These are phyloP conservation scores for Diaporthe helianthi DNA, from an alignment of 2,329 filamentous ascomycete species.

Conservation along the genomic window DNA sequence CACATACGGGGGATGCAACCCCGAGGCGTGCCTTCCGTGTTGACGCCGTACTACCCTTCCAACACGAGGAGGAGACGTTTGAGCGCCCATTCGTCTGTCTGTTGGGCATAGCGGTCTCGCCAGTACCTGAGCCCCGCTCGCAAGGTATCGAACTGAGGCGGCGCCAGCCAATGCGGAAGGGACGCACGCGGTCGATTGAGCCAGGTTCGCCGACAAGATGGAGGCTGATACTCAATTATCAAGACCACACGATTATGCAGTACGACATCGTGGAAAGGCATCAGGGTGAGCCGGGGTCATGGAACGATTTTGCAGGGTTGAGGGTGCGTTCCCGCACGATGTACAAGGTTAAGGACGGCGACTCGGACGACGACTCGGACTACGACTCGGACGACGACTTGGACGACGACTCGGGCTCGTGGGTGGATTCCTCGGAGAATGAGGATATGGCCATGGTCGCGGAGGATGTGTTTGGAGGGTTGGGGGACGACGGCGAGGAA, in stretches of 20 bases:
- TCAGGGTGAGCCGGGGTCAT: conserved; percentile 35
- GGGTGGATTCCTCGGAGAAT: neutral
- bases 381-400: neutral
- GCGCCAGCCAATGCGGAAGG: neutral
- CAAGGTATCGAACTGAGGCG: conserved; percentile 38
- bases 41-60: conserved; percentile 59
- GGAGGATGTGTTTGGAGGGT: neutral
- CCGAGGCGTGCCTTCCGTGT: conserved; percentile 56
- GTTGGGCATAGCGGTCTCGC: conserved; percentile 72
- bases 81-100: conserved; percentile 59
- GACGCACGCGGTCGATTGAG: neutral
- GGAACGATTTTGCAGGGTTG: conserved; percentile 21
- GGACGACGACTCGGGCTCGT: too few relatives aligned
- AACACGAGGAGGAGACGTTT: conserved; percentile 52
- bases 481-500: conserved; percentile 1
- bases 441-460: neutral
- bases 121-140: conserved; percentile 58
- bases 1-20: conserved; percentile 40
- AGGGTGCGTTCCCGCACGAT: neutral
- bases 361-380: neutral
- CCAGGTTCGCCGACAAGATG: conserved; percentile 56
- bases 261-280: conserved; percentile 63
- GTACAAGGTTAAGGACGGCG: neutral
- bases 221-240: conserved; percentile 75
- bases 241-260: conserved; percentile 71